Conservation (phyloP, 495 filamentous ascomycete genomes). For the Daldinia bambusicola region DNA sequence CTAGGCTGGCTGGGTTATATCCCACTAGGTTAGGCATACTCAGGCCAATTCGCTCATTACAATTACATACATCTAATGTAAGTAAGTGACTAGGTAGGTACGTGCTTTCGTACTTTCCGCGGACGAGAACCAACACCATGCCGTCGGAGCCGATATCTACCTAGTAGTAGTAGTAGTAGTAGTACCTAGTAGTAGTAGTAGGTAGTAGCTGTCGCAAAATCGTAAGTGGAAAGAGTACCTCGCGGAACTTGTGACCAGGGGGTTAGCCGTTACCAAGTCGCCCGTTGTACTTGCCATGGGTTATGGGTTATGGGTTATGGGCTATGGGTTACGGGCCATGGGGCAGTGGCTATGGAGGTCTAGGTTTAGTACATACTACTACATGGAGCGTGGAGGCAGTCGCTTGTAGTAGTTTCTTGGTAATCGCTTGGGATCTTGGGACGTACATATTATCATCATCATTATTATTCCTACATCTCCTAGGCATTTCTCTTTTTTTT, state of each 20-base stretch:
- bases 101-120: slow-evolving; percentile 39
- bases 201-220: not conserved
- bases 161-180: too few relatives aligned
- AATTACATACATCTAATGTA: slow-evolving; percentile 7
- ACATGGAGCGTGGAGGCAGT: not conserved
- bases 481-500: not conserved
- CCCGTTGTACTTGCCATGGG: slow-evolving; percentile 26
- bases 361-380: slow-evolving; percentile 16
- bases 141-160: slow-evolving; percentile 41
- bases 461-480: slow-evolving; percentile 3
- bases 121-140: slow-evolving; percentile 38
- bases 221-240: slow-evolving; percentile 13
- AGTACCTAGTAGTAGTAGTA: too few relatives aligned
- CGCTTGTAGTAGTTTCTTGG: too few relatives aligned
- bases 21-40: slow-evolving; percentile 26
- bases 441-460: slow-evolving; percentile 2
- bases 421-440: not conserved
- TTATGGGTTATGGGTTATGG: slow-evolving; percentile 7
- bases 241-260: slow-evolving; percentile 30
- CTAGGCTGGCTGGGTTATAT: slow-evolving; percentile 11
- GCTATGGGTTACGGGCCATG: slow-evolving; percentile 13
- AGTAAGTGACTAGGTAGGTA: slow-evolving; percentile 19
- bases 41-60: slow-evolving; percentile 31
- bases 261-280: slow-evolving; percentile 23
- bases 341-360: slow-evolving; percentile 23